Evolutionary conservation across 148 eudicot species (phyloP).

Genomic region (Agrostemma githago): DNA sequence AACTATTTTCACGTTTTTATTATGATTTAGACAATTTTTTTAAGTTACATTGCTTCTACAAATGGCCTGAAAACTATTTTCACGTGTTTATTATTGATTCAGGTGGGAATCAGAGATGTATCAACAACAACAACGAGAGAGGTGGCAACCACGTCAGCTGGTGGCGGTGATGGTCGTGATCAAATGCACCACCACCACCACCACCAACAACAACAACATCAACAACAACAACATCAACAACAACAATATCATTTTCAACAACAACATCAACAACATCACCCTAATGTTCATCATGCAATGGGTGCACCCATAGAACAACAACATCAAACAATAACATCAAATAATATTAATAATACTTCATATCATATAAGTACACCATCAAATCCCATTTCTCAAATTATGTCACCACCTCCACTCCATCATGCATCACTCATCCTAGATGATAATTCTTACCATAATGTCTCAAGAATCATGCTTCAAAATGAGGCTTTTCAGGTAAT

Average conservation of each 20-base stretch:
- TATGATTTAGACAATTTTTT: too few species aligned
- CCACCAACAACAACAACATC: background rate
- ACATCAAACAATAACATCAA: slow-evolving; percentile 20
- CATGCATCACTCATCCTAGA: slow-evolving; percentile 66
- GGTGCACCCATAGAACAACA: slow-evolving; percentile 20
- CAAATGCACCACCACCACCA: slow-evolving; percentile 1
- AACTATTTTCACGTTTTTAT: too few species aligned
- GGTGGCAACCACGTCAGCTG: slow-evolving; percentile 22
- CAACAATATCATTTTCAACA: background rate
- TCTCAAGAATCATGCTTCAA: slow-evolving; percentile 71
- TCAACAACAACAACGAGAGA: slow-evolving; percentile 39
- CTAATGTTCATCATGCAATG: slow-evolving; percentile 18
- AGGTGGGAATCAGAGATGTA: slow-evolving; percentile 59
- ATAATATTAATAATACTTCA: slow-evolving; percentile 13
- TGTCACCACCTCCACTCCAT: slow-evolving; percentile 65
- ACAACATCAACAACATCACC: slow-evolving; percentile 6
- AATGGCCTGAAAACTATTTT: background rate
- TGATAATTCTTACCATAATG: slow-evolving; percentile 51
- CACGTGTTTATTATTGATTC: slow-evolving; percentile 16
- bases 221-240: slow-evolving; percentile 20
- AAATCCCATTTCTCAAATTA: slow-evolving; percentile 57
- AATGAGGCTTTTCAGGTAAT: slow-evolving; percentile 78
- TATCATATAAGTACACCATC: slow-evolving; percentile 69
- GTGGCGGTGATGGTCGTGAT: slow-evolving; percentile 46
- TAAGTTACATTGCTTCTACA: too few species aligned